phyloP scores from a whole-genome alignment of 352 stramenopile species.

The Globisporangium perplexum region DNA sequence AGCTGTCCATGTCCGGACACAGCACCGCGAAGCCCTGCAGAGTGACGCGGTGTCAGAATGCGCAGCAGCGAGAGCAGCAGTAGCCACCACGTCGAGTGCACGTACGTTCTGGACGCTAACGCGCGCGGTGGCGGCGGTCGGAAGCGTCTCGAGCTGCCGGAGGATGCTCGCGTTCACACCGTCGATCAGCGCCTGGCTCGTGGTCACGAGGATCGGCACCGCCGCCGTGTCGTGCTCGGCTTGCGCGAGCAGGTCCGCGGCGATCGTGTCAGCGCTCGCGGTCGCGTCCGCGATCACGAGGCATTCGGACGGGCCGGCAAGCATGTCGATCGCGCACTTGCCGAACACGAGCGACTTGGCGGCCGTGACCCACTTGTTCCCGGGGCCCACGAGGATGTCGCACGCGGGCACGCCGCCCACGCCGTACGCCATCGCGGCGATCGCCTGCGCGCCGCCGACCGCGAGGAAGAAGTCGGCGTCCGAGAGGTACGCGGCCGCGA shows the following conservation, averaged over 20 bases:
- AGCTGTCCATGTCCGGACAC: constrained; percentile 58
- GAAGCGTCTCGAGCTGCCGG: constrained; percentile 70
- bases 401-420: constrained; percentile 87
- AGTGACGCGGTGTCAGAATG: neutral
- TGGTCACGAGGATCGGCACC: constrained; percentile 95
- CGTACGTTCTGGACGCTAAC: constrained; percentile 59
- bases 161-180: constrained; percentile 85
- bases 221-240: constrained; percentile 98
- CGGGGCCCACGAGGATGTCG: constrained; percentile 98
- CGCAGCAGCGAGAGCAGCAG: too few relatives aligned
- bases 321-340: constrained; percentile 99
- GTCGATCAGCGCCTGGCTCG: constrained; percentile 80
- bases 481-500: constrained; percentile 93
- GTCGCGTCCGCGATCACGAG: constrained; percentile 96
- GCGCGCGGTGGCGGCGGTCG: constrained; percentile 50
- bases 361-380: constrained; percentile 99
- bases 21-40: constrained; percentile 69
- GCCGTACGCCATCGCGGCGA: constrained; percentile 96
- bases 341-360: constrained; percentile 97
- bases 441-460: constrained; percentile 82
- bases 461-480: constrained; percentile 88
- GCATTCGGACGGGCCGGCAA: constrained; percentile 97
- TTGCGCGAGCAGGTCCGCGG: constrained; percentile 72
- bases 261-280: constrained; percentile 62
- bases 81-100: neutral